Evolutionary conservation across 1,284 basidiomycete genomes (phyloP).

Genomic region (Puccinia horiana): DNA sequence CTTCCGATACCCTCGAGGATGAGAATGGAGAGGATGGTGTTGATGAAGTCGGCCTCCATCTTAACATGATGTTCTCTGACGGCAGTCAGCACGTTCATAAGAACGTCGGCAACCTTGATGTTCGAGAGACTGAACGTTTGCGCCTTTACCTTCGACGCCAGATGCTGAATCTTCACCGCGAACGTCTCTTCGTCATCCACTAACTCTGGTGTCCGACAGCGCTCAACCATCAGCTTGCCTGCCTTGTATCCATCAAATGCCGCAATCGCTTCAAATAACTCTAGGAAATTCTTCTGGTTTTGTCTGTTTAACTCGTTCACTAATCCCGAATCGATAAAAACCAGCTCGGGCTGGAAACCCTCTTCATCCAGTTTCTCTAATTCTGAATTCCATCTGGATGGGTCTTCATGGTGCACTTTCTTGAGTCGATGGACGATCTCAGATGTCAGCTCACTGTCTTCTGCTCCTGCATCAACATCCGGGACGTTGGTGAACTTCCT

Average conservation of each 20-base stretch:
- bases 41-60: slow-evolving; percentile 95
- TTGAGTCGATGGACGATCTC: slow-evolving; percentile 26
- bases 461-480: slow-evolving; percentile 6
- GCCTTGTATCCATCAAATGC: slow-evolving; percentile 94
- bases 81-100: slow-evolving; percentile 81
- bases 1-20: slow-evolving; percentile 94
- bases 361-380: slow-evolving; percentile 68
- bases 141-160: slow-evolving; percentile 87
- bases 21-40: slow-evolving; percentile 64
- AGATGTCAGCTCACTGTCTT: slow-evolving; percentile 23
- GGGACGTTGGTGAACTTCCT: slow-evolving; percentile 23
- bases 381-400: slow-evolving; percentile 71
- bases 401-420: slow-evolving; percentile 58
- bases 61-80: slow-evolving; percentile 93
- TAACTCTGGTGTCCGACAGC: slow-evolving; percentile 87
- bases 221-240: slow-evolving; percentile 92
- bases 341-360: slow-evolving; percentile 89
- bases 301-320: slow-evolving; percentile 78
- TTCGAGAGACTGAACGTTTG: slow-evolving; percentile 94
- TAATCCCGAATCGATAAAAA: slow-evolving; percentile 94
- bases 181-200: slow-evolving; percentile 91
- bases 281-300: slow-evolving; percentile 90
- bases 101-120: slow-evolving; percentile 91
- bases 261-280: slow-evolving; percentile 91
- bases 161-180: slow-evolving; percentile 93